Evolutionary conservation across 2,329 filamentous ascomycete species (phyloP), one percentile per base, ranked within the genome.

Genomic region (Sphaerulina populicola): DNA sequence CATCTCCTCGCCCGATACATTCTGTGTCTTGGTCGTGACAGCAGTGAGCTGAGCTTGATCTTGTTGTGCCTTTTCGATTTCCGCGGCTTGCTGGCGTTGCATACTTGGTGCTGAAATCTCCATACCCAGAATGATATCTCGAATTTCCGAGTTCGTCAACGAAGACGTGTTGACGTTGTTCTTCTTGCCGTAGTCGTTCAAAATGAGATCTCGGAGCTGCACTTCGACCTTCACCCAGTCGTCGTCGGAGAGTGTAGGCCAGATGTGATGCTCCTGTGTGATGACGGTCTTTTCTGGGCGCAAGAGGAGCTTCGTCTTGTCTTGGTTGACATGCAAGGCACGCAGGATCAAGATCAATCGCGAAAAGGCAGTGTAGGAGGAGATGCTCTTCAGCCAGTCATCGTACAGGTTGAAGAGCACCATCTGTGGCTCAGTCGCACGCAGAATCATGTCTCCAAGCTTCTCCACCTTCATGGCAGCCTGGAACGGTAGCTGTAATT

Each of bases 161-260:
- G 89, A 95, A 12, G 94, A 94, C 10, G 93, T 91, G 63, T 98
- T 98, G 74, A 98, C 93, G 62, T 97, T 98, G 76, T 98, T 98
- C 80, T 98, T 98, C 80, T 97, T 98, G 66, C 93, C 93, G 67
- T 98, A 98, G 68, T 98, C 93, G 61, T 97, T 96, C 60, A 98
- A 68, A 63, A 98, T 98, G 59, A 98, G 75, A 75, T 98, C 93
- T 68, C 93, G 85, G 38, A 98, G 76, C 66, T 94, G 88, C 41
- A 89, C 89, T 76, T 98, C 93, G n/a, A 98, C 88, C 80, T 96
- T 96, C 72, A 98, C 93, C 93, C 93, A 98, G 57, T 95, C 90
- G 62, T 98, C 93, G 58, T 98, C 93, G 0, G 87, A 84, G 49
- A 98, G 74, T 0, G 88, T 85, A 0, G 93, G 93, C 93, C 93